Conservation (phyloP, 805 yeast genomes). For the Saccharomycopsis fermentans region DNA sequence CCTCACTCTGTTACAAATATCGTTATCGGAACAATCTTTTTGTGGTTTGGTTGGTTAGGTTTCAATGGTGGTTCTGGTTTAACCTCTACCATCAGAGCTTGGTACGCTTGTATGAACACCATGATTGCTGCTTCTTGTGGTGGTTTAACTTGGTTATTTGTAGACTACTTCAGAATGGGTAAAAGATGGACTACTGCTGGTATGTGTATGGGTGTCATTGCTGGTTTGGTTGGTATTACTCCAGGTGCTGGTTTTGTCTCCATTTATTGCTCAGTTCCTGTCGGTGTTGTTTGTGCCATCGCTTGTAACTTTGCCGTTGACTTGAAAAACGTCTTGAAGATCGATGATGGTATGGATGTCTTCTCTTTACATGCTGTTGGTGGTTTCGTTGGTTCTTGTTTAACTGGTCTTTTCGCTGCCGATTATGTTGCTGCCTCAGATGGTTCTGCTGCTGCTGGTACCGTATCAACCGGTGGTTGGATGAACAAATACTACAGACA, state of each 20-base stretch:
- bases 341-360: slow-evolving; percentile 94
- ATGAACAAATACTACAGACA: slow-evolving; percentile 72
- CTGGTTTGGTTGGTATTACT: slow-evolving; percentile 90
- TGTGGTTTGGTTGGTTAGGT: slow-evolving; percentile 99
- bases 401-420: slow-evolving; percentile 90
- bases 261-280: slow-evolving; percentile 75
- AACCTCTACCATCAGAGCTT: slow-evolving; percentile 83
- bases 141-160: slow-evolving; percentile 88
- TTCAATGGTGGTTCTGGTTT: slow-evolving; percentile 99
- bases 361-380: slow-evolving; percentile 93
- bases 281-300: slow-evolving; percentile 51
- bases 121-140: slow-evolving; percentile 90
- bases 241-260: slow-evolving; percentile 98
- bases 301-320: slow-evolving; percentile 83
- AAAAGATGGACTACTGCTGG: slow-evolving; percentile 91
- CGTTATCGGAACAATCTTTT: slow-evolving; percentile 85
- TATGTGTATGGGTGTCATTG: slow-evolving; percentile 85
- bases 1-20: slow-evolving; percentile 90
- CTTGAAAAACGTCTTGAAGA: slow-evolving; percentile 55
- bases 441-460: slow-evolving; percentile 35
- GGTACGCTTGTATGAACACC: slow-evolving; percentile 90
- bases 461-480: slow-evolving; percentile 77
- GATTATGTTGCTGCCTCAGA: slow-evolving; percentile 81
- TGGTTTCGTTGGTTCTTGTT: slow-evolving; percentile 66
- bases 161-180: slow-evolving; percentile 73